A percentile compares a stretch with the other conserved stretches of the same genome.
Conservation (phyloP, 2,329 filamentous ascomycete genomes). For the Onygenales sp. region DNA sequence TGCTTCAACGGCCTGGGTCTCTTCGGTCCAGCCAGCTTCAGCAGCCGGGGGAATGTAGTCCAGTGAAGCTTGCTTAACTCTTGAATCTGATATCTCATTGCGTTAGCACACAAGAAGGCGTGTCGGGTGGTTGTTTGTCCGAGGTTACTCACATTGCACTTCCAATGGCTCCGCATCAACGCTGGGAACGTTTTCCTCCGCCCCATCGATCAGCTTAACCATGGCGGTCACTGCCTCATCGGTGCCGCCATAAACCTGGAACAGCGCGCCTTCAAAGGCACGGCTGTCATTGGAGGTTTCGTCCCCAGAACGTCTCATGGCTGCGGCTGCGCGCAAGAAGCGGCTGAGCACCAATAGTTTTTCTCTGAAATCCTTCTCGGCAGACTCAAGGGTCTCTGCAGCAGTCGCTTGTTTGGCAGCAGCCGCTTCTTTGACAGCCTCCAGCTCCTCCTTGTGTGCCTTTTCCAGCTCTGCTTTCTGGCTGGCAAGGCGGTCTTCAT, state of each 20-base stretch:
- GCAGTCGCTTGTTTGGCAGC: constrained; percentile 11
- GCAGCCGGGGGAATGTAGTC: constrained; percentile 27
- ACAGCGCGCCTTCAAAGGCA: constrained; percentile 55
- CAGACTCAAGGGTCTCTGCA: constrained; percentile 39
- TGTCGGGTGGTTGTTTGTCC: not conserved
- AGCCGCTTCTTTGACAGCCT: constrained; percentile 41
- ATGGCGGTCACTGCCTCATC: constrained; percentile 49
- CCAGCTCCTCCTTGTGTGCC: constrained; percentile 46
- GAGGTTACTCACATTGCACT: constrained; percentile 18
- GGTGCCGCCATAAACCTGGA: constrained; percentile 55
- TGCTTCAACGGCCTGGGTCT: constrained; percentile 34
- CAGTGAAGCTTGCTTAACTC: constrained; percentile 42
- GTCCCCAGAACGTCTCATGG: constrained; percentile 49
- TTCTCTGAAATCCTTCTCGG: constrained; percentile 41
- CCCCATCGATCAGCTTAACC: constrained; percentile 51
- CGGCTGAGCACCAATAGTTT: constrained; percentile 50
- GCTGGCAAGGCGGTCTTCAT: constrained; percentile 44
- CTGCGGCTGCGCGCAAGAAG: constrained; percentile 54
- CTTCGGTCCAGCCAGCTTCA: constrained; percentile 37
- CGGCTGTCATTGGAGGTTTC: constrained; percentile 48
- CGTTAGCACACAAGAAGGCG: constrained; percentile 7
- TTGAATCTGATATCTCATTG: constrained; percentile 31
- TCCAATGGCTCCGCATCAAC: constrained; percentile 46
- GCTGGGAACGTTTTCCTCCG: constrained; percentile 47
- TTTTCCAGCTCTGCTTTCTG: constrained; percentile 49